A percentile compares a stretch with the other conserved stretches of the same genome.
Conservation (phyloP, 2,329 filamentous ascomycete species). For the Escovopsis sp. region DNA sequence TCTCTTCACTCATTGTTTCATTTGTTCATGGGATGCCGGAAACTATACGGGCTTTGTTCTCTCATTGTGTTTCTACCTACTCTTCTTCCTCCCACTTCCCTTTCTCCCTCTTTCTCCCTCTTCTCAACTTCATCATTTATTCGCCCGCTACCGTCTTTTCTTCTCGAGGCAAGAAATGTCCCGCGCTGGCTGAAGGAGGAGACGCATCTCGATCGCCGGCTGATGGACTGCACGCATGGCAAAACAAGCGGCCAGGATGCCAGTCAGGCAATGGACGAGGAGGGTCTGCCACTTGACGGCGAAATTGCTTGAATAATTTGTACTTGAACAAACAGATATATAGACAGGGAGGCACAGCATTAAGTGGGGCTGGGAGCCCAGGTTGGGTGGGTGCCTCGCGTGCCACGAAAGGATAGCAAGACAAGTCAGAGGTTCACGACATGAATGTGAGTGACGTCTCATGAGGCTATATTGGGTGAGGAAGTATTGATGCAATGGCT, state of each 20-base stretch:
- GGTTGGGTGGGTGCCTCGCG: slow-evolving; percentile 2
- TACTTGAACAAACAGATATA: slow-evolving; percentile 11
- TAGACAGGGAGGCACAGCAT: slow-evolving; percentile 8
- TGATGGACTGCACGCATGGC: background rate
- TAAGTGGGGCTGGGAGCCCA: slow-evolving; percentile 3
- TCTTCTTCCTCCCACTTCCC: slow-evolving; percentile 2
- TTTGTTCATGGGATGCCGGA: slow-evolving; percentile 11
- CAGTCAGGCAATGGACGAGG: background rate
- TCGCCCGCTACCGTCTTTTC: too few relatives aligned
- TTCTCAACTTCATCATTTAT: too few relatives aligned
- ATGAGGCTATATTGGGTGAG: too few relatives aligned
- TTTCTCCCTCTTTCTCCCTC: background rate
- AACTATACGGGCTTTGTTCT: slow-evolving; percentile 17
- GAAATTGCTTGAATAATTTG: slow-evolving; percentile 14
- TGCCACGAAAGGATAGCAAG: slow-evolving; percentile 5
- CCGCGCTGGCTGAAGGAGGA: too few relatives aligned
- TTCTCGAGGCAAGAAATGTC: too few relatives aligned
- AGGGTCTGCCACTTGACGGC: slow-evolving; percentile 2
- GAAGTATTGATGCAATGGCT: too few relatives aligned
- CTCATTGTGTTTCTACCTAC: slow-evolving; percentile 12
- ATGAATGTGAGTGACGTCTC: background rate
- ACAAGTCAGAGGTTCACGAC: slow-evolving; percentile 2
- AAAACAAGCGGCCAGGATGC: background rate
- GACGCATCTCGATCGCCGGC: background rate
- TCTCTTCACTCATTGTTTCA: slow-evolving; percentile 6